Evolutionary conservation across 192 early-diverging fungal species (phyloP).

Genomic region (Pilobolus umbonatus): DNA sequence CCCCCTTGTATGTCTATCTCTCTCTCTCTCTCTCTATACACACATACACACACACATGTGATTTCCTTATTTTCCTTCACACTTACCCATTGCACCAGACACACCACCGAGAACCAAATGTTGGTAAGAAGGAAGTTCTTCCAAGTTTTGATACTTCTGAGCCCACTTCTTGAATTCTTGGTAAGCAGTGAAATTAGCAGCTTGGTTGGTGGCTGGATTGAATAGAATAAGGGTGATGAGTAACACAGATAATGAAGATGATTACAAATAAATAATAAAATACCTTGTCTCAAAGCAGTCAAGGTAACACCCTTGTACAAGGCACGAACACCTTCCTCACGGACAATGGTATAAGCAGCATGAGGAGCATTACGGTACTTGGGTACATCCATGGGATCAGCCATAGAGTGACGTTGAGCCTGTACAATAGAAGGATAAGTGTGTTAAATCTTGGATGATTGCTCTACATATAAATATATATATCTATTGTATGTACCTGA

Average conservation of each 20-base stretch:
- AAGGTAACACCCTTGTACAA: constrained; percentile 94
- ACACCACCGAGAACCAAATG: constrained; percentile 85
- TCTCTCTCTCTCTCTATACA: not conserved
- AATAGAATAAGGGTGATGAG: not conserved
- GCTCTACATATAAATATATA: not conserved
- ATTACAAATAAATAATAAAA: constrained; percentile 1
- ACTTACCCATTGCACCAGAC: constrained; percentile 72
- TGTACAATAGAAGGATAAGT: not conserved
- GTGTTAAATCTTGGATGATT: too few relatives aligned
- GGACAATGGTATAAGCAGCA: constrained; percentile 85
- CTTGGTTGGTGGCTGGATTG: constrained; percentile 87
- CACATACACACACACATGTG: too few relatives aligned
- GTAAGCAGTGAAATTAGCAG: constrained; percentile 98
- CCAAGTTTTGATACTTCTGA: constrained; percentile 61
- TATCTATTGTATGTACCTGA: constrained; percentile 40
- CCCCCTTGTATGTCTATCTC: not conserved
- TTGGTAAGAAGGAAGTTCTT: constrained; percentile 87
- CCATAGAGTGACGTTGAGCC: constrained; percentile 91
- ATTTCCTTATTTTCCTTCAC: too few relatives aligned
- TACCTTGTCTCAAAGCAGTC: constrained; percentile 88
- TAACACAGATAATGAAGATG: not conserved
- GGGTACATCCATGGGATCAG: constrained; percentile 92
- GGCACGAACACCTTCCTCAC: constrained; percentile 82
- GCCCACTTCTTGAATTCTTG: constrained; percentile 84
- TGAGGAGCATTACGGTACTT: constrained; percentile 96